Conservation (phyloP, 2,329 filamentous ascomycete genomes). For the Beauveria bassiana region DNA sequence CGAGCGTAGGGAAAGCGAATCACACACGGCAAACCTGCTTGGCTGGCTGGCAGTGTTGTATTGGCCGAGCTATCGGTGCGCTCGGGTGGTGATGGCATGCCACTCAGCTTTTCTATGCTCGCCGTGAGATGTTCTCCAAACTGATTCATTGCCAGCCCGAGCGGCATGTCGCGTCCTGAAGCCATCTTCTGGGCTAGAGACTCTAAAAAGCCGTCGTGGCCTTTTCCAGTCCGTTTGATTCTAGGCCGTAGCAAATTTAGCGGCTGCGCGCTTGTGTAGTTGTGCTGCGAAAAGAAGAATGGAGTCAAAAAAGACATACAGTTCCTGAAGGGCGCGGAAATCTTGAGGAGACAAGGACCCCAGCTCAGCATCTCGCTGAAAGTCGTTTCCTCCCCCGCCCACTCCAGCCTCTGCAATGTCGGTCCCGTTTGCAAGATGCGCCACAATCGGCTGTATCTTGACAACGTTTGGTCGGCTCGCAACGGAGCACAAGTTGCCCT, state of each 20-base stretch:
- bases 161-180: constrained; percentile 25
- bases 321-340: constrained; percentile 39
- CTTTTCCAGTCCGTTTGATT: not conserved
- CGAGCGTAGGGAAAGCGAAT: constrained; percentile 76
- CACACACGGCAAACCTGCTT: constrained; percentile 25
- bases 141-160: constrained; percentile 23
- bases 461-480: constrained; percentile 49
- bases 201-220: constrained; percentile 18
- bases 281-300: not conserved
- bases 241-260: not conserved
- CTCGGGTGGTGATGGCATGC: constrained; percentile 4
- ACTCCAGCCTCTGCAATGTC: constrained; percentile 67
- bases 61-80: not conserved
- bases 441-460: constrained; percentile 71
- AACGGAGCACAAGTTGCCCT: constrained; percentile 52
- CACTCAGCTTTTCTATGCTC: constrained; percentile 18
- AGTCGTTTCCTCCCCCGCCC: constrained; percentile 71
- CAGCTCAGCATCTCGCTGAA: constrained; percentile 60
- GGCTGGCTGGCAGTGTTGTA: not conserved
- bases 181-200: constrained; percentile 14
- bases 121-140: constrained; percentile 24
- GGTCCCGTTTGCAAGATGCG: constrained; percentile 48
- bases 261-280: too few relatives aligned
- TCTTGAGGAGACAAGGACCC: constrained; percentile 48
- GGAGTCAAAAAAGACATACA: constrained; percentile 22